Percentiles rank a stretch among this genome's conserved stretches.
Evolutionary conservation across 768 basidiomycete species (phyloP).

Genomic region (Collybiopsis confluens): DNA sequence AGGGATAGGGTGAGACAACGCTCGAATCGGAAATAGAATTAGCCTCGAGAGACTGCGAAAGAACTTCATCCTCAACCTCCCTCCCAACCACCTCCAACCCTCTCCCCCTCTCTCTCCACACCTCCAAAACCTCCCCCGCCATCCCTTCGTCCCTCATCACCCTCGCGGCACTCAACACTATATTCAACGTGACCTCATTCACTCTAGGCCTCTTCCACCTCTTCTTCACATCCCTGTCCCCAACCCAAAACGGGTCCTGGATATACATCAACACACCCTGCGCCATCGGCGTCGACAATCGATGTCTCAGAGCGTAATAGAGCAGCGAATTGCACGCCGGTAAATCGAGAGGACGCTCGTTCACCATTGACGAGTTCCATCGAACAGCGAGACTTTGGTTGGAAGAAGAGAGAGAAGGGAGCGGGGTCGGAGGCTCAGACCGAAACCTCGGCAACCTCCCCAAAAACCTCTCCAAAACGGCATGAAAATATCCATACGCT

Average conservation of each 20-base stretch:
- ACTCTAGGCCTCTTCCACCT: not conserved
- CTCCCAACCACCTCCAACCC: too few relatives aligned
- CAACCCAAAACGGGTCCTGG: slow-evolving; percentile 25
- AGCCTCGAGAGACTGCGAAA: too few relatives aligned
- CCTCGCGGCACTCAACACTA: slow-evolving; percentile 52
- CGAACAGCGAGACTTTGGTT: slow-evolving; percentile 10
- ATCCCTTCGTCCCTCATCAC: slow-evolving; percentile 39
- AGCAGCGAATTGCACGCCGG: slow-evolving; percentile 58
- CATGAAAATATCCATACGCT: slow-evolving; percentile 46
- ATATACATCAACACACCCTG: slow-evolving; percentile 52
- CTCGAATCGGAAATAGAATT: not conserved
- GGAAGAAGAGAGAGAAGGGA: too few relatives aligned
- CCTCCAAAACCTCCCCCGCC: slow-evolving; percentile 25
- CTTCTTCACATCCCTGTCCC: too few relatives aligned
- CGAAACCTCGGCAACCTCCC: slow-evolving; percentile 22
- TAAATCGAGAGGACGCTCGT: slow-evolving; percentile 31
- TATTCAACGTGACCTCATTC: slow-evolving; percentile 50
- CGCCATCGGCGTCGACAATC: slow-evolving; percentile 46
- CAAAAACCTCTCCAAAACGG: slow-evolving; percentile 39
- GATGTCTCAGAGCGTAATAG: slow-evolving; percentile 61
- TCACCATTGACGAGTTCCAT: slow-evolving; percentile 13
- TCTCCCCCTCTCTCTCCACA: slow-evolving; percentile 21
- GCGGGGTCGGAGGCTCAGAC: not conserved
- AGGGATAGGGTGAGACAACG: not conserved
- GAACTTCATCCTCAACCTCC: too few relatives aligned